phyloP scores from a whole-genome alignment of 345 rosid species.

The Angophora floribunda region DNA sequence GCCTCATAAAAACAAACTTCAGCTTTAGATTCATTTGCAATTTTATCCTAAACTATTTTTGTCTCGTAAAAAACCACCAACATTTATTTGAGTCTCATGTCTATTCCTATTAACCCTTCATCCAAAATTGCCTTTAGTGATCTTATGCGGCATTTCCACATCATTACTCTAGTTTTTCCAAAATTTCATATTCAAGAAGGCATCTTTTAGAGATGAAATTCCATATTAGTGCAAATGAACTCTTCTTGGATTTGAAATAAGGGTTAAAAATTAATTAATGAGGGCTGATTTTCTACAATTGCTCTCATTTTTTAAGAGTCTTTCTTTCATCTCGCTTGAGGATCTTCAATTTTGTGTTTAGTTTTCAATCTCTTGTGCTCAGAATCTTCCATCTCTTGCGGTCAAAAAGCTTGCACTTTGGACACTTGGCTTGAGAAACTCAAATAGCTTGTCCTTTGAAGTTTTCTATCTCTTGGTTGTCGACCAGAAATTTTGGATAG shows the following conservation, averaged over 20 bases:
- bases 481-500: rapidly evolving
- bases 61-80: too few relatives aligned
- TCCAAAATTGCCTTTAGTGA: background rate
- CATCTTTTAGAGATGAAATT: background rate
- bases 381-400: too few relatives aligned
- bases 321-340: background rate
- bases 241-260: background rate
- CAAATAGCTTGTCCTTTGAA: background rate
- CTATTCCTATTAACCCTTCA: background rate
- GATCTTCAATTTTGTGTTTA: background rate
- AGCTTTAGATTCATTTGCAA: too few relatives aligned
- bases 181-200: background rate
- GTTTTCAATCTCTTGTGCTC: background rate
- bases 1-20: background rate
- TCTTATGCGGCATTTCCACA: background rate
- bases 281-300: background rate
- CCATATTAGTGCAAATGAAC: background rate
- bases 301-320: too few relatives aligned
- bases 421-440: background rate
- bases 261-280: too few relatives aligned
- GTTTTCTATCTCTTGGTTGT: background rate
- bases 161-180: background rate
- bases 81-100: too few relatives aligned
- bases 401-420: rapidly evolving
- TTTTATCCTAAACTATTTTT: too few relatives aligned